These are phyloP conservation scores for Grosmannia clavigera DNA, from an alignment of 2,329 filamentous ascomycete genomes.

Conservation along the genomic window DNA sequence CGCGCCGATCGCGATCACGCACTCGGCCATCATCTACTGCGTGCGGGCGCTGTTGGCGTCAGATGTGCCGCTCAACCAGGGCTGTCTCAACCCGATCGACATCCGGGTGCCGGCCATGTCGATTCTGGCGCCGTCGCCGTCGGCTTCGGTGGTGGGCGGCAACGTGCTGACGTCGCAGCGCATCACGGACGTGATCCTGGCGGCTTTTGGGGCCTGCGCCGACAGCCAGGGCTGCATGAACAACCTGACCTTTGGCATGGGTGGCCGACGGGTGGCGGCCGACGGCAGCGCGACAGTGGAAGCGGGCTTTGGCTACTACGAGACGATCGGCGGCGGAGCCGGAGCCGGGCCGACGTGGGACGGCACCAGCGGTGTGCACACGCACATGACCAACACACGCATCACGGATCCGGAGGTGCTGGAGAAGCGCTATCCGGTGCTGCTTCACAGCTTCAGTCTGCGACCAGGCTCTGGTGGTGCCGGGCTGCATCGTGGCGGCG, in stretches of 20 bases:
- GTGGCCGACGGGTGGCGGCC: background rate
- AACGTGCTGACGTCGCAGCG: slow-evolving; percentile 17
- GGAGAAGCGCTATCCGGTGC: slow-evolving; percentile 21
- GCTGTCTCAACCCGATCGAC: slow-evolving; percentile 21
- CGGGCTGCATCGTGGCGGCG: slow-evolving; percentile 18
- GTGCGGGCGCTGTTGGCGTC: slow-evolving; percentile 21
- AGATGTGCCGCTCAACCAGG: slow-evolving; percentile 27
- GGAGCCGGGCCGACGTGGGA: slow-evolving; percentile 19
- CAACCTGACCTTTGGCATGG: slow-evolving; percentile 1
- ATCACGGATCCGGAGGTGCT: slow-evolving; percentile 20
- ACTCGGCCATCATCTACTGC: slow-evolving; percentile 23
- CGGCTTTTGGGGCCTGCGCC: slow-evolving; percentile 15
- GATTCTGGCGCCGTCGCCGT: slow-evolving; percentile 19
- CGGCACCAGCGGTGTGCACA: slow-evolving; percentile 14
- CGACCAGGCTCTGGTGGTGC: slow-evolving; percentile 16
- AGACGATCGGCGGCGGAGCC: slow-evolving; percentile 20
- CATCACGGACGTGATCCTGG: slow-evolving; percentile 20
- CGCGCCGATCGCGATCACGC: slow-evolving; percentile 3
- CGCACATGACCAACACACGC: slow-evolving; percentile 19
- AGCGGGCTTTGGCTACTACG: slow-evolving; percentile 15
- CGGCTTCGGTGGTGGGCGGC: slow-evolving; percentile 27
- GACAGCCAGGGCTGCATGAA: slow-evolving; percentile 20
- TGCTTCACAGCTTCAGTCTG: slow-evolving; percentile 19
- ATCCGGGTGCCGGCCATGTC: slow-evolving; percentile 19
- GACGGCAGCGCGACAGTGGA: background rate